These are phyloP conservation scores for Metarhizium humberi DNA, from an alignment of 2,329 filamentous ascomycete genomes.

Conservation along the genomic window DNA sequence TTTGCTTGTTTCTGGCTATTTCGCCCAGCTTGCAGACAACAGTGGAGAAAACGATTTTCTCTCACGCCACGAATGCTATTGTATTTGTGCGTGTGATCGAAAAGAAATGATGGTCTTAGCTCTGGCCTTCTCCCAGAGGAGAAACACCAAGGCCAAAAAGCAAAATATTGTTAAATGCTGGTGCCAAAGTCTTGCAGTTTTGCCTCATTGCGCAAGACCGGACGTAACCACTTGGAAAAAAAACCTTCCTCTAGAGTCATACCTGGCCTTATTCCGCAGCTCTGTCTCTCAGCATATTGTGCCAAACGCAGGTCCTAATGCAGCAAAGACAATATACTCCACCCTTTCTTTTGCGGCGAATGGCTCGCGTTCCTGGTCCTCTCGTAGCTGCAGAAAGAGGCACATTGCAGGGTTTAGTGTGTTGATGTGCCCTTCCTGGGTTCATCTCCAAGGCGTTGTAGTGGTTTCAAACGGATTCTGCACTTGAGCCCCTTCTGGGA, in stretches of 20 bases:
- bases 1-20: slow-evolving; percentile 5
- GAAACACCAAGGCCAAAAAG: background rate
- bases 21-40: background rate
- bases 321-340: background rate
- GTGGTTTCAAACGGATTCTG: background rate
- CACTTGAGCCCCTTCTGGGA: too few species aligned
- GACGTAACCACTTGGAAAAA: background rate
- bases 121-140: background rate
- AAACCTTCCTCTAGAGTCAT: background rate
- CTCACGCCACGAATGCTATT: background rate
- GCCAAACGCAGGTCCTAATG: background rate
- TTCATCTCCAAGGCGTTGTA: background rate
- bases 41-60: background rate
- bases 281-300: background rate
- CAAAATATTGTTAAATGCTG: background rate
- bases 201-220: background rate
- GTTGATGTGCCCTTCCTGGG: background rate
- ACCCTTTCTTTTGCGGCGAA: background rate
- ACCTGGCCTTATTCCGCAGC: background rate
- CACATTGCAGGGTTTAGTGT: background rate
- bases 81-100: background rate
- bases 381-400: background rate
- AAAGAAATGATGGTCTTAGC: background rate
- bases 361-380: background rate
- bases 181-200: background rate